Conservation (phyloP, 23 red algal genomes). For the Gracilaria caudata region DNA sequence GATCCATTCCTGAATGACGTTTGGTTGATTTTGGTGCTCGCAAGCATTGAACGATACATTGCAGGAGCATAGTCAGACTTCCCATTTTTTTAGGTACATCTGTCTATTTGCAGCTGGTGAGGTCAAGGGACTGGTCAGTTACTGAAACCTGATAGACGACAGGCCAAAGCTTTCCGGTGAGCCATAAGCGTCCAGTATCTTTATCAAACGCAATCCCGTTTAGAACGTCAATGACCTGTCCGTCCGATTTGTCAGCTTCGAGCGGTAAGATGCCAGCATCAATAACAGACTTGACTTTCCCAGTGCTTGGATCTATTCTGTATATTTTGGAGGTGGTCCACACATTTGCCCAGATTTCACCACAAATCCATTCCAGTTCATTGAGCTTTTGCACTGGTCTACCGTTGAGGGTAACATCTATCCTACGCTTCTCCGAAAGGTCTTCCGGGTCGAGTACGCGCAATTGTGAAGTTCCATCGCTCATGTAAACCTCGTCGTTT, state of each 20-base stretch:
- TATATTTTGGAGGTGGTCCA: constrained; percentile 66
- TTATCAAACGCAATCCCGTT: constrained; percentile 77
- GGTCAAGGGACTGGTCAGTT: constrained; percentile 42
- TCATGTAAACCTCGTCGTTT: constrained; percentile 72
- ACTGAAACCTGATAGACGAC: constrained; percentile 65
- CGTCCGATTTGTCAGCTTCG: neutral
- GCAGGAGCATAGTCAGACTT: neutral
- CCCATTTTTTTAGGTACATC: neutral
- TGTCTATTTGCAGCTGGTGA: constrained; percentile 61
- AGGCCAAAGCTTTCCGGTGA: constrained; percentile 80
- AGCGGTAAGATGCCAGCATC: constrained; percentile 35
- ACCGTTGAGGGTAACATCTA: constrained; percentile 55
- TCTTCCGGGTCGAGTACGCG: constrained; percentile 59
- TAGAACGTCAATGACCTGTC: constrained; percentile 28
- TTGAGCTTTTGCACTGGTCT: constrained; percentile 45
- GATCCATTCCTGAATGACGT: neutral
- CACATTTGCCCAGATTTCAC: constrained; percentile 74
- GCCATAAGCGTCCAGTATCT: constrained; percentile 66
- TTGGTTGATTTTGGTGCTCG: neutral
- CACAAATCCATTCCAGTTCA: constrained; percentile 74
- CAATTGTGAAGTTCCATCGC: constrained; percentile 68
- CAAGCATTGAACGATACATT: neutral
- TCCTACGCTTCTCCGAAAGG: constrained; percentile 45
- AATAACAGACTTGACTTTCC: constrained; percentile 60
- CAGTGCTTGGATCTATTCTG: constrained; percentile 63